phyloP scores from a whole-genome alignment of 768 basidiomycete genomes.

The Infundibulicybe gibba region DNA sequence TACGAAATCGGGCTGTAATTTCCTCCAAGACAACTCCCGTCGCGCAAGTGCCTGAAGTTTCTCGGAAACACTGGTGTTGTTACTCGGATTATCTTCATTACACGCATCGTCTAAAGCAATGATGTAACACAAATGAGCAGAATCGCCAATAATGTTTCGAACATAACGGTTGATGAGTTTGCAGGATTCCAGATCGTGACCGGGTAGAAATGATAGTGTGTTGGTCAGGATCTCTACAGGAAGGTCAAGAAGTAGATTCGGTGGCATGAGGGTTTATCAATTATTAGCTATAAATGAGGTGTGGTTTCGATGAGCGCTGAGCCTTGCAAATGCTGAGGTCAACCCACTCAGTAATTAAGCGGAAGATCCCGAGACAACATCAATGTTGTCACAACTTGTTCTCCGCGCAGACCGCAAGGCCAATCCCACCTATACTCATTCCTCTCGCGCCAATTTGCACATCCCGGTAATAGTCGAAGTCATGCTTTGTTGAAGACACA shows the following conservation, averaged over 20 bases:
- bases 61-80: neutral
- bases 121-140: constrained; percentile 5
- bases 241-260: constrained; percentile 2
- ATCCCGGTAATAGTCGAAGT: no score
- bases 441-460: no score
- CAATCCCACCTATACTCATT: no score
- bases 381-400: no score
- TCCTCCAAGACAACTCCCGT: constrained; percentile 8
- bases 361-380: no score
- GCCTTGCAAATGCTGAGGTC: no score
- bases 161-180: constrained; percentile 7
- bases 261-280: neutral
- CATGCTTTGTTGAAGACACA: no score
- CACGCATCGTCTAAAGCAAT: constrained; percentile 4
- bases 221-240: constrained; percentile 8
- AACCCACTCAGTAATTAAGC: no score
- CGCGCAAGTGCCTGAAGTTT: constrained; percentile 4
- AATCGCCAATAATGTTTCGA: neutral
- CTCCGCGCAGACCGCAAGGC: no score
- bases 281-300: no score
- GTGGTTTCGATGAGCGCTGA: no score
- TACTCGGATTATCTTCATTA: constrained; percentile 6
- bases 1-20: constrained; percentile 4
- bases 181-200: constrained; percentile 2
- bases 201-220: constrained; percentile 6